phyloP scores from a whole-genome alignment of 768 basidiomycete genomes.

The Pisolithus albus region DNA sequence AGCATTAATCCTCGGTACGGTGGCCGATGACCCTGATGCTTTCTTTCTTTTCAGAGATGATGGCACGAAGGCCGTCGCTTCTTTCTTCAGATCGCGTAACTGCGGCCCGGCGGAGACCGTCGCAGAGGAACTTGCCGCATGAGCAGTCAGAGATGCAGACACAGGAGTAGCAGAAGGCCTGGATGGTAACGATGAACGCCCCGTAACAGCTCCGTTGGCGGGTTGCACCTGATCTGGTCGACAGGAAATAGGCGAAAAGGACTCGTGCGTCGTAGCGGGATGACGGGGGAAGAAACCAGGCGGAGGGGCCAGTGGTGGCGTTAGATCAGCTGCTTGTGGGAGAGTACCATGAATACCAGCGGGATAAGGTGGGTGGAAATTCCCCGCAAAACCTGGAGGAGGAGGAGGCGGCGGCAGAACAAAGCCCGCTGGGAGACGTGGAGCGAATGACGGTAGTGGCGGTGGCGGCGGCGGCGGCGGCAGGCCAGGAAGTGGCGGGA shows the following conservation, averaged over 20 bases:
- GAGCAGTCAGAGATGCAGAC: slow-evolving; percentile 39
- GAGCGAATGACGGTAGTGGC: slow-evolving; percentile 12
- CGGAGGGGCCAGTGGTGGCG: slow-evolving; percentile 30
- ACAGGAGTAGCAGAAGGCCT: slow-evolving; percentile 29
- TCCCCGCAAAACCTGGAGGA: slow-evolving; percentile 13
- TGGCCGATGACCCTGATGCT: slow-evolving; percentile 21
- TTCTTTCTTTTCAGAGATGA: slow-evolving; percentile 73
- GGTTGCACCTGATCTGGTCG: slow-evolving; percentile 73
- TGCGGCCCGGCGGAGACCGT: slow-evolving; percentile 81
- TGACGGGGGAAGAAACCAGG: slow-evolving; percentile 64
- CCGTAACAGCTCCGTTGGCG: slow-evolving; percentile 32
- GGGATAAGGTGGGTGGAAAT: not conserved
- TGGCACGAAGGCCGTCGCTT: slow-evolving; percentile 90
- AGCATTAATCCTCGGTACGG: slow-evolving; percentile 48
- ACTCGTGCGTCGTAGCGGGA: slow-evolving; percentile 59
- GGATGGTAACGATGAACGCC: slow-evolving; percentile 38
- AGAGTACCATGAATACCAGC: slow-evolving; percentile 13
- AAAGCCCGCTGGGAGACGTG: not conserved
- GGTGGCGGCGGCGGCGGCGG: slow-evolving; percentile 16
- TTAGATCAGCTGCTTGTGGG: slow-evolving; percentile 23
- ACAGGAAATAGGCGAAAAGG: slow-evolving; percentile 67
- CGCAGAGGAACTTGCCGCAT: slow-evolving; percentile 42
- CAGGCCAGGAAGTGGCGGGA: slow-evolving; percentile 3
- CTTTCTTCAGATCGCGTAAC: slow-evolving; percentile 90
- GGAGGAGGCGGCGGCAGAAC: slow-evolving; percentile 17